phyloP scores from a whole-genome alignment of 2,329 filamentous ascomycete genomes.

The Elsinoe perseae region DNA sequence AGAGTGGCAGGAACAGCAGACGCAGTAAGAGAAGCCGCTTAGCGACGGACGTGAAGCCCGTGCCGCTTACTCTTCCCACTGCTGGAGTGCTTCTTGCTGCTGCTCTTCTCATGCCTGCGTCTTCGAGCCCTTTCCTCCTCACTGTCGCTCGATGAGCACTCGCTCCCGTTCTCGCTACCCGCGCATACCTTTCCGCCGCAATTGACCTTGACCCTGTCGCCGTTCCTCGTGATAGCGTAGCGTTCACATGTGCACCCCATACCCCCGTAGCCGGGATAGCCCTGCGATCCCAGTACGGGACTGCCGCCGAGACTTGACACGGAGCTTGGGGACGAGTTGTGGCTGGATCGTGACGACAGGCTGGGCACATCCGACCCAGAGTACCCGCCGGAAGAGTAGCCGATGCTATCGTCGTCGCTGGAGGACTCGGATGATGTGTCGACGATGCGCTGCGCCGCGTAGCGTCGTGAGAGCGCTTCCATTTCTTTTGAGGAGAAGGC shows the following conservation, averaged over 20 bases:
- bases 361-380: constrained; percentile 52
- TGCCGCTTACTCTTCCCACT: constrained; percentile 2
- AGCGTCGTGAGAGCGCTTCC: constrained; percentile 55
- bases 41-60: neutral
- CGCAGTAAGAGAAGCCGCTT: neutral
- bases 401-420: constrained; percentile 50
- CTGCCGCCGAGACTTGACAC: constrained; percentile 57
- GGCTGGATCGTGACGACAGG: constrained; percentile 70
- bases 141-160: constrained; percentile 56
- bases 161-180: constrained; percentile 62
- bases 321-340: constrained; percentile 46
- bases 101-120: constrained; percentile 12
- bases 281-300: constrained; percentile 36
- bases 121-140: constrained; percentile 45
- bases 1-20: no score
- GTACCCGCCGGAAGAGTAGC: constrained; percentile 42
- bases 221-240: constrained; percentile 86
- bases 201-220: constrained; percentile 91
- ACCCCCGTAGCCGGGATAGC: neutral
- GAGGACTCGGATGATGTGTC: constrained; percentile 20
- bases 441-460: constrained; percentile 43
- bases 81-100: neutral
- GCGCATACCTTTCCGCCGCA: constrained; percentile 85
- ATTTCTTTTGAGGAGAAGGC: constrained; percentile 70
- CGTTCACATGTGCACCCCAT: constrained; percentile 81